Conservation (phyloP, 257 asterid genomes). For the Penstemon newberryi region DNA sequence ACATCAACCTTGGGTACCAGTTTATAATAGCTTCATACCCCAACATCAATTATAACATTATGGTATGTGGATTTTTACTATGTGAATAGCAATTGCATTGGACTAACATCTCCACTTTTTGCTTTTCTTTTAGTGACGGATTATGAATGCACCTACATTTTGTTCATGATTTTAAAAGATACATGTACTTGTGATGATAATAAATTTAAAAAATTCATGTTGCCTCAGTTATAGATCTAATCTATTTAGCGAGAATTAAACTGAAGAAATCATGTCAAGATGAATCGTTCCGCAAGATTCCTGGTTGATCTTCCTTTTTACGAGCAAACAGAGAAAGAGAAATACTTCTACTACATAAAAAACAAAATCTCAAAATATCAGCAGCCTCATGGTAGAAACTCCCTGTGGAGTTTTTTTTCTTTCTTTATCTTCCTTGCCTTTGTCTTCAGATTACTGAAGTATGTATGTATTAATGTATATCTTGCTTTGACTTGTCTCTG, state of each 20-base stretch:
- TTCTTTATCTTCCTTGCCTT: conserved; percentile 1
- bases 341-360: conserved; percentile 19
- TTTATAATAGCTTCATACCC: conserved; percentile 19
- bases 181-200: background rate
- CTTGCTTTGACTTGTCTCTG: conserved; percentile 7
- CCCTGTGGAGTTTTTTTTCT: conserved; percentile 3
- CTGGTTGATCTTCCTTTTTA: conserved; percentile 18
- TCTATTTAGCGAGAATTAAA: conserved; percentile 22
- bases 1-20: background rate
- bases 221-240: conserved; percentile 7
- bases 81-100: conserved; percentile 4
- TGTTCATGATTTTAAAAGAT: background rate
- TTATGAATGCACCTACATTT: background rate
- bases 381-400: conserved; percentile 6
- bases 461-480: conserved; percentile 9
- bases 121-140: background rate
- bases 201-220: conserved; percentile 12
- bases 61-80: conserved; percentile 26
- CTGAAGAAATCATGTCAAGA: conserved; percentile 18
- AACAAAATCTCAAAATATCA: conserved; percentile 13
- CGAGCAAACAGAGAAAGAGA: conserved; percentile 4
- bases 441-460: conserved; percentile 13
- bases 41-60: background rate
- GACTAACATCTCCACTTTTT: conserved; percentile 11
- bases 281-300: background rate